Base-by-base conservation (phyloP, 306 rosid genomes). In the Cicer arietinum region DNA sequence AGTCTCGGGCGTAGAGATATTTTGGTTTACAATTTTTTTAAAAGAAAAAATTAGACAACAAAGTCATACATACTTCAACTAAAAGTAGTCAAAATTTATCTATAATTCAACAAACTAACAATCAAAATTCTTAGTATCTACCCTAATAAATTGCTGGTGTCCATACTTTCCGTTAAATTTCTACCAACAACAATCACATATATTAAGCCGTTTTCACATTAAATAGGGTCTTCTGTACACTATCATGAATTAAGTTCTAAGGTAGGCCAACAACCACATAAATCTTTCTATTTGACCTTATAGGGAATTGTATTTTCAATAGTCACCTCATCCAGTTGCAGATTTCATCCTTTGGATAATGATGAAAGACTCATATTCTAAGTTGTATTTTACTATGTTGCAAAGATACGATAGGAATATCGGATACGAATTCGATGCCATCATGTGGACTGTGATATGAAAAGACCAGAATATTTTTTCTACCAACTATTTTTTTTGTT, bases 131-230 rank as follows among this genome's bases (percentile, higher is more conserved):
- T 76, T 30, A 46, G 6, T 65, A 44, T 16, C 17, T 44, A 50
- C 41, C 45, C 10, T 18, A 39, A 56, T 14, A 73, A 51, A 45
- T 46, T 53, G 43, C 35, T 42, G 22, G 47, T 69, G 66, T 35
- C 61, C 58, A 67, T 25, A 51, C 18, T 57, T 60, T 20, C 56
- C 67, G 69, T 70, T 64, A 52, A 40, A 56, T 61, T 51, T 76
- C 75, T 20, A 77, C 70, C 82, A 35, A 43, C 58, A 53, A 57
- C 82, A 44, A 18, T 58, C 57, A 56, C 12, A 44, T 62, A 60
- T 35, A n/a, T 39, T 47, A 57, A 57, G 3, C 3, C 8, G 37
- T 59, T 59, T 59, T 59, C 14, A 11, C 43, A 59, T 11, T 35
- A 30, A 35, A 17, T 30, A 54, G 66, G 44, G 66, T 59, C 16